phyloP scores from a whole-genome alignment of 2,329 filamentous ascomycete genomes.

The Fonsecaea pugnacius region DNA sequence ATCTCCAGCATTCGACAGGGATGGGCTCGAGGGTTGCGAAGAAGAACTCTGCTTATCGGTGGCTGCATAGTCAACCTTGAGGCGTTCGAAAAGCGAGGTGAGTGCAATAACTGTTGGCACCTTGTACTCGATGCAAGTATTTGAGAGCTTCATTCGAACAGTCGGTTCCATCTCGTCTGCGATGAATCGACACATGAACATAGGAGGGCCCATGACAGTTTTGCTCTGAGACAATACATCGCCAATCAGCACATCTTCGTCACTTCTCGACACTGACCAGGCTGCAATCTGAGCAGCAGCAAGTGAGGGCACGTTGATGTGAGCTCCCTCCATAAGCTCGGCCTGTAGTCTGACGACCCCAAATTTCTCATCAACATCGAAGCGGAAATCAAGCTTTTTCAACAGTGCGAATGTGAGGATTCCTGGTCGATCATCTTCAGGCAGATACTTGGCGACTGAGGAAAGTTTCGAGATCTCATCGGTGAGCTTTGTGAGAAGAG shows the following conservation, averaged over 20 bases:
- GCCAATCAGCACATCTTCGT: slow-evolving; percentile 72
- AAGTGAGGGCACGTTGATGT: slow-evolving; percentile 83
- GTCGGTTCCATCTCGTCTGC: slow-evolving; percentile 93
- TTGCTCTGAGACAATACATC: slow-evolving; percentile 55
- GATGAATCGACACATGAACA: slow-evolving; percentile 86
- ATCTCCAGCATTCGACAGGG: slow-evolving; percentile 30
- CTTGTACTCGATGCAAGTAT: slow-evolving; percentile 84
- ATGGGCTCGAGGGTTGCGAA: slow-evolving; percentile 50
- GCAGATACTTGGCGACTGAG: slow-evolving; percentile 89
- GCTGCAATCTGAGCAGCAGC: slow-evolving; percentile 74
- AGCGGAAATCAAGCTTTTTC: slow-evolving; percentile 63
- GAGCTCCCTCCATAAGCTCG: slow-evolving; percentile 70
- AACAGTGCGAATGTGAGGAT: slow-evolving; percentile 75
- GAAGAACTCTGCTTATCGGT: slow-evolving; percentile 54
- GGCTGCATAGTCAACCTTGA: slow-evolving; percentile 69
- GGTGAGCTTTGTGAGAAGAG: slow-evolving; percentile 70
- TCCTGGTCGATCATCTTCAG: slow-evolving; percentile 91
- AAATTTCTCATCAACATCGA: slow-evolving; percentile 70
- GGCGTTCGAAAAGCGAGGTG: slow-evolving; percentile 69
- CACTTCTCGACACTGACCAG: slow-evolving; percentile 67
- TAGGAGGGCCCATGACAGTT: slow-evolving; percentile 52
- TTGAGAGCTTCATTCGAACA: slow-evolving; percentile 83
- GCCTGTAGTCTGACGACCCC: slow-evolving; percentile 66
- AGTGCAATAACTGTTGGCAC: slow-evolving; percentile 82
- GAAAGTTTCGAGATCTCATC: slow-evolving; percentile 82